Percentiles rank a stretch among this genome's conserved stretches.
These are phyloP conservation scores for Plasmodium coatneyi DNA, from an alignment of 169 alveolate genomes.

Conservation along the genomic window DNA sequence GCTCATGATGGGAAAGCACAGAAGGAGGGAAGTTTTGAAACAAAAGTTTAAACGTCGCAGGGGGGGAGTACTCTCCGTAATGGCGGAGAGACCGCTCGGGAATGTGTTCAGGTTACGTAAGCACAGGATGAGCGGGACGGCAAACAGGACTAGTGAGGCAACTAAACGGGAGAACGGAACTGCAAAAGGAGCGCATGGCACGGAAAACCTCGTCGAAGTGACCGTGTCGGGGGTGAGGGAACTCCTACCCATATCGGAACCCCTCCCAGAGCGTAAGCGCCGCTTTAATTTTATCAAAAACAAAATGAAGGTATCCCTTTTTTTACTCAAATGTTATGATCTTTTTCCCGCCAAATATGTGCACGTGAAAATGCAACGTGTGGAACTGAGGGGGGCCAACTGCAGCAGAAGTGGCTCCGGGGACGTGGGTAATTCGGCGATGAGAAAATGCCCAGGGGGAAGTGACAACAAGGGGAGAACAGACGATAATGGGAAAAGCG, in stretches of 20 bases:
- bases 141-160: neutral
- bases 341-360: neutral
- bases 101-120: neutral
- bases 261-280: neutral
- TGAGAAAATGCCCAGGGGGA: constrained; percentile 9
- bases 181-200: neutral
- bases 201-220: neutral
- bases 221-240: neutral
- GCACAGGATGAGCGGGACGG: neutral
- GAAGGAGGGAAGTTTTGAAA: neutral
- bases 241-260: constrained; percentile 1
- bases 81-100: neutral
- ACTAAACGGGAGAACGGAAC: neutral
- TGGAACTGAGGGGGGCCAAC: neutral
- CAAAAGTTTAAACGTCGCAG: neutral
- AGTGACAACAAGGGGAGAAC: neutral
- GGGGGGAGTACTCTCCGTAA: neutral
- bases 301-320: constrained; percentile 9
- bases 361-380: neutral
- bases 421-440: neutral
- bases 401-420: neutral
- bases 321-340: neutral
- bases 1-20: neutral
- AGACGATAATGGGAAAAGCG: neutral
- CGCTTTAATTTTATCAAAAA: constrained; percentile 11